phyloP scores from a whole-genome alignment of 2,329 filamentous ascomycete species.

The Alternaria tenuissima region DNA sequence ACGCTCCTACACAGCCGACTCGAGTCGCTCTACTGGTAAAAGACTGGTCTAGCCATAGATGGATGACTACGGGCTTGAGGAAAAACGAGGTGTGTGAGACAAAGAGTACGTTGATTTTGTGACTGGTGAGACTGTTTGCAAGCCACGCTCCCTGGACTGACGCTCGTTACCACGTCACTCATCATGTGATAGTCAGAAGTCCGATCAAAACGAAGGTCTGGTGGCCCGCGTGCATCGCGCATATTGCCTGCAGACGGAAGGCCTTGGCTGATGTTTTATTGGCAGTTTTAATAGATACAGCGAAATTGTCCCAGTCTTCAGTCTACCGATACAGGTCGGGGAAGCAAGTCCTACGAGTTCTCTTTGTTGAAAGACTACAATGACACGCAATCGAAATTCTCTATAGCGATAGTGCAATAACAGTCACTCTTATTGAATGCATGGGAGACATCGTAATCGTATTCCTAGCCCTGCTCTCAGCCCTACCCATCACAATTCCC shows the following conservation, averaged over 20 bases:
- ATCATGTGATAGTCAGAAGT: not conserved
- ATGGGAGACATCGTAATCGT: not conserved
- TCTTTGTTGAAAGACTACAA: not conserved
- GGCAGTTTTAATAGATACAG: not conserved
- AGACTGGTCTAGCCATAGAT: conserved; percentile 16
- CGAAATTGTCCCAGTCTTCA: not conserved
- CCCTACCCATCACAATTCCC: conserved; percentile 13
- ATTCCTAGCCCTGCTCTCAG: conserved; percentile 2
- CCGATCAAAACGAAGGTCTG: not conserved
- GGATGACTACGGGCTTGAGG: not conserved
- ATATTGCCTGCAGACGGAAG: not conserved
- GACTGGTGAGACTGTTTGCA: not conserved
- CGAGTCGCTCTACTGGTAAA: conserved; percentile 24
- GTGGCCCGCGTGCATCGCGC: not conserved
- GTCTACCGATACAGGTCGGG: not conserved
- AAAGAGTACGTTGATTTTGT: not conserved
- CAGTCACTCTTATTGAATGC: too few species aligned
- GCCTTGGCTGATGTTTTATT: not conserved
- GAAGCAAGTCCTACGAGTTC: not conserved
- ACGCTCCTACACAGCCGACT: conserved; percentile 2
- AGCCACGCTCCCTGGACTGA: not conserved
- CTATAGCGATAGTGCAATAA: not conserved
- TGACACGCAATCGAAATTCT: too few species aligned
- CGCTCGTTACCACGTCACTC: not conserved
- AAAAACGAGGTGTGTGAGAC: conserved; percentile 6